These are phyloP conservation scores for Beta macrorhiza DNA, from an alignment of 179 eudicot genomes.

Conservation along the genomic window DNA sequence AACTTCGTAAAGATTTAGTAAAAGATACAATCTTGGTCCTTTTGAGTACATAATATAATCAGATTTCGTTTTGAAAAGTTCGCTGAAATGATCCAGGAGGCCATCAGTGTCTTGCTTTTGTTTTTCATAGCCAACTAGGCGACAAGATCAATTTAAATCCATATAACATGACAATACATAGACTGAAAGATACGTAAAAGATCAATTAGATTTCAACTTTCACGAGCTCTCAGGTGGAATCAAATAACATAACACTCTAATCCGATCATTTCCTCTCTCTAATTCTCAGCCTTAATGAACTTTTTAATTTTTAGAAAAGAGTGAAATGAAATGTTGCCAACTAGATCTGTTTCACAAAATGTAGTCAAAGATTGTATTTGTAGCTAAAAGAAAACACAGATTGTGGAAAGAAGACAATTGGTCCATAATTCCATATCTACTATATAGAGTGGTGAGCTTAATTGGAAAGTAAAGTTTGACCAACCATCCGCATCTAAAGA, in stretches of 20 bases:
- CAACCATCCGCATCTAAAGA: conserved; percentile 2
- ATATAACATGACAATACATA: not conserved
- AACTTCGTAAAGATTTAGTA: not conserved
- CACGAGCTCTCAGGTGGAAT: not conserved
- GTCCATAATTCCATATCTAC: not conserved
- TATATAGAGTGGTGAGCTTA: not conserved
- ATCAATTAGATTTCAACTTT: not conserved
- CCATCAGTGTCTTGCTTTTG: not conserved
- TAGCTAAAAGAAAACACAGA: not conserved
- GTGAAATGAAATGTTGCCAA: no score
- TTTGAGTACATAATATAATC: not conserved
- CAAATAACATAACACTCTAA: not conserved
- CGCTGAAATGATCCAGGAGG: not conserved
- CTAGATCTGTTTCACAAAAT: not conserved
- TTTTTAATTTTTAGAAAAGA: not conserved
- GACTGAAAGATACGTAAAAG: not conserved
- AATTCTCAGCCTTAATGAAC: not conserved
- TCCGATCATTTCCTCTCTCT: not conserved
- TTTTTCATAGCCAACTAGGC: not conserved
- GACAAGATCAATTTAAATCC: not conserved
- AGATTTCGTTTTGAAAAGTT: not conserved
- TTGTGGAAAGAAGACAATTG: not conserved
- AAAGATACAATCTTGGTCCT: not conserved
- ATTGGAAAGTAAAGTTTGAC: not conserved
- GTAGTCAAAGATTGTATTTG: not conserved